Conservation (phyloP, 768 basidiomycete species). For the Macrolepiota fuliginosa region DNA sequence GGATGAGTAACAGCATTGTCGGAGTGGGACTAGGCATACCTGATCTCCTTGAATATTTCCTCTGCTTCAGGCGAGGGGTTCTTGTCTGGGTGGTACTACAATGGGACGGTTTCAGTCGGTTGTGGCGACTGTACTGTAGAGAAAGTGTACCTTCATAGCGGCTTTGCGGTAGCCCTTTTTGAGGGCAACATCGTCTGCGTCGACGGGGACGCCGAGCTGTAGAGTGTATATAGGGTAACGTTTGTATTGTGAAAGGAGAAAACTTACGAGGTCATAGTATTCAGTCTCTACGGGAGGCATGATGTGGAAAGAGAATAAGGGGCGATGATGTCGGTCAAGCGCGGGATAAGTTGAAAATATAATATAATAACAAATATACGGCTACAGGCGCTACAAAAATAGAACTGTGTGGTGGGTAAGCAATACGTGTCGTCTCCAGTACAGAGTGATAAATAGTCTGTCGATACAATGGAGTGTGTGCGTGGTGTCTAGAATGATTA, state of each 20-base stretch:
- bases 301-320: conserved; percentile 7
- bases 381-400: neutral
- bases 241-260: neutral
- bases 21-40: conserved; percentile 39
- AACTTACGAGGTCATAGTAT: conserved; percentile 80
- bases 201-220: conserved; percentile 69
- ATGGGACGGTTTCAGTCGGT: conserved; percentile 7
- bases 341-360: neutral
- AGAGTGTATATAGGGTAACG: neutral
- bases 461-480: neutral
- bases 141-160: conserved; percentile 77
- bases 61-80: conserved; percentile 91
- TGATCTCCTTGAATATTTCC: conserved; percentile 96
- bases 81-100: conserved; percentile 92
- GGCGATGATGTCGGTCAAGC: neutral
- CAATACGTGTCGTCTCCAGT: neutral
- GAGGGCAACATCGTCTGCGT: conserved; percentile 75
- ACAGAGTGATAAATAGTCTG: neutral
- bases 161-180: conserved; percentile 96
- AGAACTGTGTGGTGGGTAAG: neutral
- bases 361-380: neutral
- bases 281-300: conserved; percentile 92
- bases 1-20: conserved; percentile 1
- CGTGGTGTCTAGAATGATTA: neutral
- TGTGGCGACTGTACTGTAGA: neutral